Base-by-base conservation (phyloP, 1,284 basidiomycete genomes). In the Sporisorium sorghi region DNA sequence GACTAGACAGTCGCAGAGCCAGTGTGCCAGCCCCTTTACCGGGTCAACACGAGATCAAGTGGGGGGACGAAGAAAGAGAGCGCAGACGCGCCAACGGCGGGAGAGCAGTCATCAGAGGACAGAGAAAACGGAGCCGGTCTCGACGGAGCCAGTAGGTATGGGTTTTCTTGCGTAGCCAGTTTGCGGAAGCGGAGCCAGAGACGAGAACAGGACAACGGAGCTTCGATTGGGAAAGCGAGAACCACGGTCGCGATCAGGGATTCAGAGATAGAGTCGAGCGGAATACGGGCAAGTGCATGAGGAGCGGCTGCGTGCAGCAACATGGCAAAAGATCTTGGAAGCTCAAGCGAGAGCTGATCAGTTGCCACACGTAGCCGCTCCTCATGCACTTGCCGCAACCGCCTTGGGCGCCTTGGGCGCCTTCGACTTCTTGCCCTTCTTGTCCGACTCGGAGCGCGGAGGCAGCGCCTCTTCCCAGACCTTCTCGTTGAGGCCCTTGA, bases 401-500 rank as follows among this genome's bases (percentile, higher is more conserved):
- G 61, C 68, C 58, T 64, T 60, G 7, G 68, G 17, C 47, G 40
- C 58, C 59, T 72, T 77, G 49, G 49, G 50, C 35, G 64, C 61
- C 57, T 67, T 71, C 32, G 66, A 53, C 67, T 73, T 77, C 71
- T 72, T 79, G 52, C 65, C 70, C 73, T 76, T 78, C 60, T 73
- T 68, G 32, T 64, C 64, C 19, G 61, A 32, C 57, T 76, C 67
- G 58, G 61, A 11, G 64, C 73, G 70, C n/a, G 59, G 63, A 21
- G 67, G 63, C 21, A 81, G 51, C 39, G 66, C 54, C 66, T 82
- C 80, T 72, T 82, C 80, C 80, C 80, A 82, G 43, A 73, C 67
- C 66, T 73, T 76, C 64, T 82, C 79, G 61, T 76, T 64, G 72
- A 82, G 71, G 39, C 77, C 73, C 71, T 78, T 80, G 73, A 79